Evolutionary conservation across 2,329 filamentous ascomycete species (phyloP), one percentile per base, ranked within the genome.

Genomic region (Hymenoscyphus salicellus): DNA sequence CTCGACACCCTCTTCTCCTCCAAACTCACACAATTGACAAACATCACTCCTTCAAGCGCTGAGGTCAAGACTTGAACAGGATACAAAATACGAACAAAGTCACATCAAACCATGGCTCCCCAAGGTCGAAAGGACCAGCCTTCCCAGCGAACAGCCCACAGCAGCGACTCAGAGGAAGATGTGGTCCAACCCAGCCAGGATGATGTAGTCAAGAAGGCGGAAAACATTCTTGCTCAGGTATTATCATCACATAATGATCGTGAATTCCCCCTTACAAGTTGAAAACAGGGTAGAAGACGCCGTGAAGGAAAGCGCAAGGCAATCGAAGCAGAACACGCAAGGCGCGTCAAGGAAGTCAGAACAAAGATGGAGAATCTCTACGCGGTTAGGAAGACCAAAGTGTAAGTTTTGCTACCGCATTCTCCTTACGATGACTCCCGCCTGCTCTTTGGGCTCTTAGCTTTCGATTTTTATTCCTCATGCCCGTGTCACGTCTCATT

Each of bases 261-360:
- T 52, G 46, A 11, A 10, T 11, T 16, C 14, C 14, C 46, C 10
- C 46, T 52, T 1, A 52, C 20, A 26, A 52, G n/a, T 36, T 58
- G 16, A 23, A 52, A 62, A 33, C 33, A 75, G 74, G 63, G 62
- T 23, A 72, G 70, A 26, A 73, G 66, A 57, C 68, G 65, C 3
- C 69, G 72, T 32, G 72, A 74, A 20, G 61, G 66, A n/a, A 72
- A 71, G 63, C 70, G 74, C 7, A 72, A 68, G 28, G 60, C 61
- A 26, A 69, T 76, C 33, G 69, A 73, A 41, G 60, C 55, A 20
- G 70, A 73, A 26, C 70, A 71, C 43, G 62, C 65, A 17, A 68
- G 70, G 49, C 66, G 65, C 26, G 65, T 70, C 36, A 68, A 72
- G 58, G 72, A 73, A 41, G 57, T 69, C n/a, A 63, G 60, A 46